Evolutionary conservation across 2,329 filamentous ascomycete genomes (phyloP).

Genomic region (Fusarium fracticaudum): DNA sequence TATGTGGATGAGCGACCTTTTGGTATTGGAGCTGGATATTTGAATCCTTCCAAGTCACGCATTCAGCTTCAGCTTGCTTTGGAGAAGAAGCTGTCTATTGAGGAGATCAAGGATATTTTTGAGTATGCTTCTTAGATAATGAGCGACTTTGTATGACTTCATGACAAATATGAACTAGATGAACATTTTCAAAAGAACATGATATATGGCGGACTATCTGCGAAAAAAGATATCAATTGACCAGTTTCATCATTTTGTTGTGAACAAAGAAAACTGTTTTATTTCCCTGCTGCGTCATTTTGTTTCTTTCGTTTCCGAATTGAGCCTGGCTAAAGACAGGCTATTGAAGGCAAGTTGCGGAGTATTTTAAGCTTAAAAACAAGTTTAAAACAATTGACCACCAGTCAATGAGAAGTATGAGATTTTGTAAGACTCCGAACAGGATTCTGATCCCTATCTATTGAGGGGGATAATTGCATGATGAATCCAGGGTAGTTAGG

Average conservation of each 20-base stretch:
- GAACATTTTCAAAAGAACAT: background rate
- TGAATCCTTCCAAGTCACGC: conserved; percentile 64
- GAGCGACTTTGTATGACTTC: background rate
- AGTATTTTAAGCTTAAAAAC: background rate
- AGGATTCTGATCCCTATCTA: too few species aligned
- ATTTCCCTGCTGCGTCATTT: too few species aligned
- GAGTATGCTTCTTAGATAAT: background rate
- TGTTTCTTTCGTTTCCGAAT: fast-evolving
- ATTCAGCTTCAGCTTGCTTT: conserved; percentile 58
- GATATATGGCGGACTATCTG: too few species aligned
- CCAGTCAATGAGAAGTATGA: fast-evolving
- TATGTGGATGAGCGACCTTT: conserved; percentile 54
- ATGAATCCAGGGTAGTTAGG: too few species aligned
- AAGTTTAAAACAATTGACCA: background rate
- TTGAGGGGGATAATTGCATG: too few species aligned
- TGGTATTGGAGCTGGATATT: conserved; percentile 55
- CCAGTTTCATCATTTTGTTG: too few species aligned
- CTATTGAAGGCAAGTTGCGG: too few species aligned
- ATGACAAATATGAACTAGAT: background rate
- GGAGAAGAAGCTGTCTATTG: conserved; percentile 21
- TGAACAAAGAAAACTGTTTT: too few species aligned
- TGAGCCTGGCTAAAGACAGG: too few species aligned
- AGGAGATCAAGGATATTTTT: conserved; percentile 32
- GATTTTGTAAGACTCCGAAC: fast-evolving
- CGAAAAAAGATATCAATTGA: too few species aligned